A percentile compares a stretch with the other conserved stretches of the same genome.
These are phyloP conservation scores for Boechera divaricarpa DNA, from an alignment of 345 rosid genomes.

Conservation along the genomic window DNA sequence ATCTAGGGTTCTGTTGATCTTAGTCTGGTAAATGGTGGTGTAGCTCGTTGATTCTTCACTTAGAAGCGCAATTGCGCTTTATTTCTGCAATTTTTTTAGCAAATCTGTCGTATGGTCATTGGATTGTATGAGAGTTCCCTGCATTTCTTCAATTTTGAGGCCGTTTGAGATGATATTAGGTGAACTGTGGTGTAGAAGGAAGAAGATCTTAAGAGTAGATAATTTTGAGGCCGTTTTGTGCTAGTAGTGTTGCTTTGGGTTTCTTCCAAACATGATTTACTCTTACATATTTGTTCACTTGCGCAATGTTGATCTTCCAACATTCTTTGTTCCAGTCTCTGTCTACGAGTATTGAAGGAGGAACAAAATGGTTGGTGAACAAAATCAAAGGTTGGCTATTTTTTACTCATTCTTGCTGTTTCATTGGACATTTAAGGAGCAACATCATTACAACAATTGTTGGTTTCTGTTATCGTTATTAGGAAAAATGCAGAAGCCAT, in stretches of 20 bases:
- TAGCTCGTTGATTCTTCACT: constrained; percentile 17
- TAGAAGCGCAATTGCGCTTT: not conserved
- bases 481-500: constrained; percentile 80
- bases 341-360: constrained; percentile 82
- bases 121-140: not conserved
- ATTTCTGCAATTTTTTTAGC: constrained; percentile 12
- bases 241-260: not conserved
- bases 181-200: not conserved
- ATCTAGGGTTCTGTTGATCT: not conserved
- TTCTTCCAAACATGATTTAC: not conserved
- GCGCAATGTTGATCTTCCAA: constrained; percentile 5
- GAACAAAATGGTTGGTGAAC: constrained; percentile 93
- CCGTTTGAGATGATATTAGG: not conserved
- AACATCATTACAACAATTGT: not conserved
- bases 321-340: constrained; percentile 58
- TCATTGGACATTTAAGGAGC: constrained; percentile 6
- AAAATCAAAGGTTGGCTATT: constrained; percentile 77
- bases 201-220: constrained; percentile 10
- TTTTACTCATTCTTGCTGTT: constrained; percentile 5
- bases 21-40: constrained; percentile 8
- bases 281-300: not conserved
- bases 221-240: not conserved
- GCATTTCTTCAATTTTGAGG: not conserved
- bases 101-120: not conserved
- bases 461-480: not conserved